These are phyloP conservation scores for Tricholoma flavovirens DNA, from an alignment of 768 basidiomycete genomes.

Conservation along the genomic window DNA sequence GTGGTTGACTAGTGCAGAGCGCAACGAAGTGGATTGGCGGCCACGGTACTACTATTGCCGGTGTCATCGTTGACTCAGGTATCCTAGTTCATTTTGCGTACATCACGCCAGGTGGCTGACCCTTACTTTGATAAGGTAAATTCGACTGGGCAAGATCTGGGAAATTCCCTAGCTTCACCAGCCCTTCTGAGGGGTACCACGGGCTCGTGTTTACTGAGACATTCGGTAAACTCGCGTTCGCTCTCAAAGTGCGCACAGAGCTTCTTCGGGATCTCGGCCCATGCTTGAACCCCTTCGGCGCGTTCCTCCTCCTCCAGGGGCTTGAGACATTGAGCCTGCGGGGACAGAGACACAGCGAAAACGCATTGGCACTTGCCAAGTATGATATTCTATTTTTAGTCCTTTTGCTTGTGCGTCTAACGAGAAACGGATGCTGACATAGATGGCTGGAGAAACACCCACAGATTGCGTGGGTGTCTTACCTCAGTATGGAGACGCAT, in stretches of 20 bases:
- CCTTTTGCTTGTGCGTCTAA: background rate
- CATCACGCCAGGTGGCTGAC: background rate
- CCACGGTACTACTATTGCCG: slow-evolving; percentile 75
- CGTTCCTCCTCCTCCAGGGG: slow-evolving; percentile 73
- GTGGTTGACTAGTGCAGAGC: slow-evolving; percentile 46
- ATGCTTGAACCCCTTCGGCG: slow-evolving; percentile 61
- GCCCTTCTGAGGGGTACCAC: slow-evolving; percentile 72
- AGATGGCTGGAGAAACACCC: slow-evolving; percentile 61
- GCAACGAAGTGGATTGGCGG: slow-evolving; percentile 86
- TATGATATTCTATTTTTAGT: slow-evolving; percentile 16
- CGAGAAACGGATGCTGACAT: slow-evolving; percentile 5
- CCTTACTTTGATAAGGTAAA: slow-evolving; percentile 35
- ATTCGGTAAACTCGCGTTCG: slow-evolving; percentile 61
- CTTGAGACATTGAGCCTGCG: slow-evolving; percentile 73
- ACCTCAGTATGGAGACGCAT: slow-evolving; percentile 64
- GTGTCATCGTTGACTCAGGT: slow-evolving; percentile 71
- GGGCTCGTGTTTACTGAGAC: slow-evolving; percentile 61
- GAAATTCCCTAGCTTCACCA: slow-evolving; percentile 69
- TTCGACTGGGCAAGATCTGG: slow-evolving; percentile 70
- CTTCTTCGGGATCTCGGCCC: slow-evolving; percentile 66
- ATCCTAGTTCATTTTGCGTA: slow-evolving; percentile 11
- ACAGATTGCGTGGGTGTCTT: slow-evolving; percentile 71
- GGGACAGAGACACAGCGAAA: slow-evolving; percentile 64
- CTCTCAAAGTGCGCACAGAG: slow-evolving; percentile 58
- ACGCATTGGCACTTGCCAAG: slow-evolving; percentile 63